Base-by-base conservation (phyloP, 2,329 filamentous ascomycete species). In the Pestalotiopsis sp. region DNA sequence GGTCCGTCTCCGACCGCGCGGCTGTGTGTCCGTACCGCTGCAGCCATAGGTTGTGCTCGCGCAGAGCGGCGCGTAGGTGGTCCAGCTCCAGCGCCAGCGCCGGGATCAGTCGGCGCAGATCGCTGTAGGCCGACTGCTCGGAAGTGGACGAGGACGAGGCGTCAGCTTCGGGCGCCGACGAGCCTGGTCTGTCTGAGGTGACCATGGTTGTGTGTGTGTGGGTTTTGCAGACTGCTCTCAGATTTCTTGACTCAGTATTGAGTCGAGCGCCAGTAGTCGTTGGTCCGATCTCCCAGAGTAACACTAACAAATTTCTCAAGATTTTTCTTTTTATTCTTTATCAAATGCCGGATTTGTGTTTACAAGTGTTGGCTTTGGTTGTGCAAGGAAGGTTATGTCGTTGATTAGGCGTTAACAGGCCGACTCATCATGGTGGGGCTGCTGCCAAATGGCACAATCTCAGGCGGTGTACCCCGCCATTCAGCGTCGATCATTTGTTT, bases 21-120 rank as follows among this genome's bases (percentile, higher is more conserved):
- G 52, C 65, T 12, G 65, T 65, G 39, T 74, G 74, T 66, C 74
- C 75, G 41, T 76, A 76, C 0, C 73, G 71, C 66, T 76, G 75
- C 23, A 77, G 72, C 76, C 76, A 77, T 5, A 77, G 72, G 58
- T 76, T 76, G 72, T 77, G 76, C 61, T 77, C 76, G n/a, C 76
- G 73, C 38, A 77, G 69, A 1, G 76, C 74, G 11, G 75, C 74
- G 25, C 76, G 71, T 59, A 77, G 72, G 17, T 75, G 72, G 66
- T 77, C 76, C 27, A 77, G 70, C 70, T 77, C 76, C 52, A 72
- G 68, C 3, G 76, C 75, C 20, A 77, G 72, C 14, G 69, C 70
- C 6, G 76, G 75, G 45, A 75, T 77, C 62, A 77, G 70, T 7
- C 73, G 72, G 36, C 70, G 71, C 56, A 77, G 71, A 68, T 77